A percentile compares a stretch with the other conserved stretches of the same genome.
Evolutionary conservation across 106 monocot species (phyloP).

Genomic region (Vanilla planifolia): DNA sequence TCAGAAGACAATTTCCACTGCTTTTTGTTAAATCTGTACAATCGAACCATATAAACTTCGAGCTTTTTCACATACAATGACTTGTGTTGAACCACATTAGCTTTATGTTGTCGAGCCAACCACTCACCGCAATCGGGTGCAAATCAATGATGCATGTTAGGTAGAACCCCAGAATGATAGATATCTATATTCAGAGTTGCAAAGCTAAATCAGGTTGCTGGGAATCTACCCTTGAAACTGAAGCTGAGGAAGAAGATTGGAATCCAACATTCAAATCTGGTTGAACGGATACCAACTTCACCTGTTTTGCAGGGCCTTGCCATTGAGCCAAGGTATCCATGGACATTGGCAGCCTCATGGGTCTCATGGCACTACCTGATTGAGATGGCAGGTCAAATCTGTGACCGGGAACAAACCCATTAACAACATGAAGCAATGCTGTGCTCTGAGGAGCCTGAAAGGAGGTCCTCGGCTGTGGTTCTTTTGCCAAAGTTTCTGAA

Average conservation of each 20-base stretch:
- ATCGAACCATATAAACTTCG: too few relatives aligned
- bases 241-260: constrained; percentile 58
- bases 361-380: neutral
- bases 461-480: constrained; percentile 11
- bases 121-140: too few relatives aligned
- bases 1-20: too few relatives aligned
- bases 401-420: constrained; percentile 16
- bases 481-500: neutral
- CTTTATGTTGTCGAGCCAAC: too few relatives aligned
- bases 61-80: too few relatives aligned
- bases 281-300: constrained; percentile 19
- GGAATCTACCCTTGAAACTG: constrained; percentile 21
- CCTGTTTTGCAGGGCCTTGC: constrained; percentile 14
- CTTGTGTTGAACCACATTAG: too few relatives aligned
- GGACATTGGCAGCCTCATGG: neutral
- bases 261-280: constrained; percentile 59
- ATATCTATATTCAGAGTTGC: constrained; percentile 41
- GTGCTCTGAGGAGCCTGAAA: constrained; percentile 19
- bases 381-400: constrained; percentile 1
- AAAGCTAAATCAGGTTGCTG: constrained; percentile 82
- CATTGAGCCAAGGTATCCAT: constrained; percentile 9
- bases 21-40: too few relatives aligned
- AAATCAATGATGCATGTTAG: neutral
- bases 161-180: constrained; percentile 2
- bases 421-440: neutral